Conservation (phyloP, 441 rosid species). For the Populus hybrid region DNA sequence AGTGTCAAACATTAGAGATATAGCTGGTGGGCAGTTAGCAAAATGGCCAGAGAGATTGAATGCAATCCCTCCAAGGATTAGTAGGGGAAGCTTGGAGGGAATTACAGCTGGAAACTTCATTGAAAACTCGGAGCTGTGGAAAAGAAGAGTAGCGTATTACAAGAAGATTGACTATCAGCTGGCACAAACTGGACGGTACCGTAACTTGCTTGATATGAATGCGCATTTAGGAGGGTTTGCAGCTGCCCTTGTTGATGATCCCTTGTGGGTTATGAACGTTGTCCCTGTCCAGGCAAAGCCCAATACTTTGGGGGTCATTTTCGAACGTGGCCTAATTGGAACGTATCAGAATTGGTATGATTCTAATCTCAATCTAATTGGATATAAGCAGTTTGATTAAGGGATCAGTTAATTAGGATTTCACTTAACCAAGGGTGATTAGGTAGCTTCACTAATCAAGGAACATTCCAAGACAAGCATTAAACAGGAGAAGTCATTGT, state of each 20-base stretch:
- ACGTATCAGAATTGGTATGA: slow-evolving; percentile 81
- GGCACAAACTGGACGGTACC: slow-evolving; percentile 54
- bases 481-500: no score
- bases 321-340: slow-evolving; percentile 81
- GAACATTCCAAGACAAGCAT: not conserved
- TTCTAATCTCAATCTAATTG: not conserved
- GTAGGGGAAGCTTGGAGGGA: slow-evolving; percentile 46
- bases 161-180: slow-evolving; percentile 57
- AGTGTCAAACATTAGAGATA: slow-evolving; percentile 40
- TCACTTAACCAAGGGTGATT: not conserved
- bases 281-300: slow-evolving; percentile 58
- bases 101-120: slow-evolving; percentile 45
- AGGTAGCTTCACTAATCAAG: not conserved
- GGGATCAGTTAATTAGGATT: not conserved
- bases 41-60: slow-evolving; percentile 77
- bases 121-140: slow-evolving; percentile 57
- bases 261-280: slow-evolving; percentile 89
- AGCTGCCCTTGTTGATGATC: slow-evolving; percentile 62
- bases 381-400: not conserved
- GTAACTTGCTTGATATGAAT: slow-evolving; percentile 84
- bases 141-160: slow-evolving; percentile 61
- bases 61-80: slow-evolving; percentile 66
- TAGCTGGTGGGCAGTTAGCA: slow-evolving; percentile 48
- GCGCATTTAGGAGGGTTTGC: slow-evolving; percentile 83
- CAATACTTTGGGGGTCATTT: slow-evolving; percentile 72